Conservation (phyloP, 345 rosid genomes). For the Geranium brycei region DNA sequence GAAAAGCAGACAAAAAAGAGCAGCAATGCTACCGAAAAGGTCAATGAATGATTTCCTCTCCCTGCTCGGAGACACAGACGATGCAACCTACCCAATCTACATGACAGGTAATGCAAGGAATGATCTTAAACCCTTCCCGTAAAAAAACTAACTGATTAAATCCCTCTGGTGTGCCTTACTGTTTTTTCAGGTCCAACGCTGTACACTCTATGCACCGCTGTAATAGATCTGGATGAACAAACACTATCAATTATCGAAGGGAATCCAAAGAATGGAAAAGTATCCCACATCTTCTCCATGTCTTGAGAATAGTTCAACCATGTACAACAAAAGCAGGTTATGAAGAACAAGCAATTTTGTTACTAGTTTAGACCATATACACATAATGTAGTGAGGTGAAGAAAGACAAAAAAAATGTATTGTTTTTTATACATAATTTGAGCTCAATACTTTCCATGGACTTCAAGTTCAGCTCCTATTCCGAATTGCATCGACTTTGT, state of each 20-base stretch:
- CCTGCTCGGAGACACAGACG: constrained; percentile 34
- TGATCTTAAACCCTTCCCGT: not conserved
- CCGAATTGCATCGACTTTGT: too few relatives aligned
- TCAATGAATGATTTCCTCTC: constrained; percentile 38
- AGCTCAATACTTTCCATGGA: too few relatives aligned
- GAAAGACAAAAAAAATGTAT: too few relatives aligned
- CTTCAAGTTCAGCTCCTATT: too few relatives aligned
- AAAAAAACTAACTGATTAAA: not conserved
- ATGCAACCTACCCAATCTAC: constrained; percentile 36
- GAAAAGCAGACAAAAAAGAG: constrained; percentile 32
- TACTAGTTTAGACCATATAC: too few relatives aligned
- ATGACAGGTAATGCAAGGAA: constrained; percentile 47
- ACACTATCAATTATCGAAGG: constrained; percentile 36
- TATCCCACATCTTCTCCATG: constrained; percentile 34
- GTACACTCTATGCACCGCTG: constrained; percentile 33
- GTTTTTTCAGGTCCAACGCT: constrained; percentile 42
- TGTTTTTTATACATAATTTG: too few relatives aligned
- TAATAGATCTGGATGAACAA: constrained; percentile 33
- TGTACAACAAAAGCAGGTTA: constrained; percentile 1
- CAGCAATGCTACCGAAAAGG: constrained; percentile 26
- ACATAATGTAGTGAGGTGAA: too few relatives aligned
- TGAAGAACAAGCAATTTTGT: not conserved
- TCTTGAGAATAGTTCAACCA: constrained; percentile 16
- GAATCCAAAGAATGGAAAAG: constrained; percentile 29
- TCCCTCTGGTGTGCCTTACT: constrained; percentile 9